These are phyloP conservation scores for Fraxinus greggii DNA, from an alignment of 305 asterid genomes.

Conservation along the genomic window DNA sequence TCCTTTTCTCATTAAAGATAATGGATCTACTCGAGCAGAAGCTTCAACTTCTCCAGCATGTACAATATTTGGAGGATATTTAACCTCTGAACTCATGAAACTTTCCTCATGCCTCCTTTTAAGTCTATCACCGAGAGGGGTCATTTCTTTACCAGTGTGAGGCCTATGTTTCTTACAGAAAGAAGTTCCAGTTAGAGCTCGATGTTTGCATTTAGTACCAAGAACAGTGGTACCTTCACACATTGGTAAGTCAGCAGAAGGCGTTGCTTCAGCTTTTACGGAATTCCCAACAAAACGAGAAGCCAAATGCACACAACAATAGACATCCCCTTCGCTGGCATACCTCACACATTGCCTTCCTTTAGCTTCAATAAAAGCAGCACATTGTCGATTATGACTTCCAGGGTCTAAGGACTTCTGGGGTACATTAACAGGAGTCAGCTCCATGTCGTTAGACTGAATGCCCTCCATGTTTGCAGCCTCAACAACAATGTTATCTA, in stretches of 20 bases:
- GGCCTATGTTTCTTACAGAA: slow-evolving; percentile 98
- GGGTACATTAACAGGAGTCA: slow-evolving; percentile 49
- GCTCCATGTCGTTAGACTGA: slow-evolving; percentile 44
- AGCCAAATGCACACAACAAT: slow-evolving; percentile 93
- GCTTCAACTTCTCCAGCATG: slow-evolving; percentile 38
- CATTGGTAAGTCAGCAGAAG: slow-evolving; percentile 64
- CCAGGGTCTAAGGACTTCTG: slow-evolving; percentile 49
- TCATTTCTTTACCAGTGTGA: slow-evolving; percentile 43
- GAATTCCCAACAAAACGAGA: slow-evolving; percentile 60
- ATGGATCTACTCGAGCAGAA: slow-evolving; percentile 44
- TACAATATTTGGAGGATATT: slow-evolving; percentile 39
- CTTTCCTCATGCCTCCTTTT: slow-evolving; percentile 66
- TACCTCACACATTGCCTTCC: slow-evolving; percentile 95
- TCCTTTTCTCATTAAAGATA: slow-evolving; percentile 42
- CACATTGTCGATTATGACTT: slow-evolving; percentile 71
- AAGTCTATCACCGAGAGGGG: slow-evolving; percentile 46
- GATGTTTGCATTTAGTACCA: slow-evolving; percentile 95
- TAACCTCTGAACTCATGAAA: slow-evolving; percentile 31
- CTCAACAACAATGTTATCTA: slow-evolving; percentile 72
- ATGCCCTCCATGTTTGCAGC: slow-evolving; percentile 45
- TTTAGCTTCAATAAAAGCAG: slow-evolving; percentile 87
- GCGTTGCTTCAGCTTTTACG: slow-evolving; percentile 51
- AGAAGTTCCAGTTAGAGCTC: slow-evolving; percentile 74
- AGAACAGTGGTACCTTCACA: slow-evolving; percentile 98
- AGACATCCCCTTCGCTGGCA: slow-evolving; percentile 90